phyloP scores from a whole-genome alignment of 345 rosid species.

The Bruguiera parviflora region DNA sequence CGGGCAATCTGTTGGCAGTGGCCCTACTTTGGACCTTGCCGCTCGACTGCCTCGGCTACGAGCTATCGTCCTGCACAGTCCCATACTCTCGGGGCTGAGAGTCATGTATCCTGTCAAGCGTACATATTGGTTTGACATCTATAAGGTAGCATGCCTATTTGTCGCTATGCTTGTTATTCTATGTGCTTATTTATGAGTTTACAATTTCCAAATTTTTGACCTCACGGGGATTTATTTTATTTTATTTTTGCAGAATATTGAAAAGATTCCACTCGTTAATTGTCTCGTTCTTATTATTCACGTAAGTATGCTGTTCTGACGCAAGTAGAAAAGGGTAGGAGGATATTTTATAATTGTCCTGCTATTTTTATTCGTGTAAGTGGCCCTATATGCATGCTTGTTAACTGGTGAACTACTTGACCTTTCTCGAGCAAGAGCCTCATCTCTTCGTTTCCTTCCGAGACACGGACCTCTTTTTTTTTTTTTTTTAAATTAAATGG shows the following conservation, averaged over 20 bases:
- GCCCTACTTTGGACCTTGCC: slow-evolving; percentile 85
- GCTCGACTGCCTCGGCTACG: slow-evolving; percentile 62
- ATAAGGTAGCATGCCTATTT: slow-evolving; percentile 55
- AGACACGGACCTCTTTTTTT: neutral
- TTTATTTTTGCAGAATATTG: slow-evolving; percentile 59
- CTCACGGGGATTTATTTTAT: slow-evolving; percentile 7
- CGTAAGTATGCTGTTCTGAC: slow-evolving; percentile 46
- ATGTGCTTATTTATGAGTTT: neutral
- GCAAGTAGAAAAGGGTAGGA: neutral
- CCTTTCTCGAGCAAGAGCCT: neutral
- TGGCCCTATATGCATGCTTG: neutral
- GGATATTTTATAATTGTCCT: neutral
- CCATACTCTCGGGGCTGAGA: slow-evolving; percentile 90
- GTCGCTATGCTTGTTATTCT: neutral
- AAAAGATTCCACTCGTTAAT: slow-evolving; percentile 77
- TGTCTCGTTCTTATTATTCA: slow-evolving; percentile 94
- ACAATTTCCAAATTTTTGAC: neutral
- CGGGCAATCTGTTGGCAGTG: slow-evolving; percentile 95
- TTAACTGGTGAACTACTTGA: neutral
- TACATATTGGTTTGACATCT: slow-evolving; percentile 92
- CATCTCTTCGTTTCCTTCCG: neutral
- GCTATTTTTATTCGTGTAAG: neutral
- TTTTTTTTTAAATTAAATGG: neutral
- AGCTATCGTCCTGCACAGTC: slow-evolving; percentile 92
- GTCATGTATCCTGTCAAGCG: slow-evolving; percentile 96